Percentiles rank a stretch among this genome's conserved stretches.
These are phyloP conservation scores for Malassezia obtusa DNA, from an alignment of 1,284 basidiomycete genomes.

Conservation along the genomic window DNA sequence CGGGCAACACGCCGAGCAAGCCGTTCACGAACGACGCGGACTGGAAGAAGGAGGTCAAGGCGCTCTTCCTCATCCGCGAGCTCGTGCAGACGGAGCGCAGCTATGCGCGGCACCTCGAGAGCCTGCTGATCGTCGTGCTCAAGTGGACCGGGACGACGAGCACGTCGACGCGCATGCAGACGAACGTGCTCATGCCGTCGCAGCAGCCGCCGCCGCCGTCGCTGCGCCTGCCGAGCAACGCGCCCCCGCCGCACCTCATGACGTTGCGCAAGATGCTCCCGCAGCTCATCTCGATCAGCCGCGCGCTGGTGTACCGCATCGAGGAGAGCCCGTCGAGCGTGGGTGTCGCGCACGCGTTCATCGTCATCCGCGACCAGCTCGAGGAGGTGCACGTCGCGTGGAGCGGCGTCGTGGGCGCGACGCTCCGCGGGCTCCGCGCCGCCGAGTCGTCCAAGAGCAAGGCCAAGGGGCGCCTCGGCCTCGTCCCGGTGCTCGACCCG, in stretches of 20 bases:
- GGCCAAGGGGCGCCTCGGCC: conserved; percentile 25
- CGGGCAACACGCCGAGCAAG: conserved; percentile 30
- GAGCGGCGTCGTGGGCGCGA: conserved; percentile 20
- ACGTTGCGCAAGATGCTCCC: conserved; percentile 34
- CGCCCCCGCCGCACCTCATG: conserved; percentile 25
- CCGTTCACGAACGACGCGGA: conserved; percentile 39
- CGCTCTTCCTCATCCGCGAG: conserved; percentile 43
- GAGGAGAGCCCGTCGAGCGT: conserved; percentile 40
- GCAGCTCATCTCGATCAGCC: conserved; percentile 41
- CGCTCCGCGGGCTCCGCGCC: conserved; percentile 25
- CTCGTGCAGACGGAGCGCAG: conserved; percentile 43
- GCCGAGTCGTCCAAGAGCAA: conserved; percentile 32
- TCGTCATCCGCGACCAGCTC: conserved; percentile 25
- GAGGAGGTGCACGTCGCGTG: conserved; percentile 41
- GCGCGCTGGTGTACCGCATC: conserved; percentile 32
- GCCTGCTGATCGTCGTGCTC: conserved; percentile 29
- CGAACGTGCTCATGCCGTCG: conserved; percentile 18
- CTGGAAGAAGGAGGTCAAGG: conserved; percentile 45
- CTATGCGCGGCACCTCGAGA: conserved; percentile 37
- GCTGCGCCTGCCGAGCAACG: conserved; percentile 1
- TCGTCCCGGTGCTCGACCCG: conserved; percentile 21
- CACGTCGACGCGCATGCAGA: conserved; percentile 11
- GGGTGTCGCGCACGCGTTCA: conserved; percentile 38
- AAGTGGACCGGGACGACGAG: conserved; percentile 19
- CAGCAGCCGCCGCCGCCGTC: conserved; percentile 5